phyloP scores from a whole-genome alignment of 2,329 filamentous ascomycete species.

The Phoma herbarum region DNA sequence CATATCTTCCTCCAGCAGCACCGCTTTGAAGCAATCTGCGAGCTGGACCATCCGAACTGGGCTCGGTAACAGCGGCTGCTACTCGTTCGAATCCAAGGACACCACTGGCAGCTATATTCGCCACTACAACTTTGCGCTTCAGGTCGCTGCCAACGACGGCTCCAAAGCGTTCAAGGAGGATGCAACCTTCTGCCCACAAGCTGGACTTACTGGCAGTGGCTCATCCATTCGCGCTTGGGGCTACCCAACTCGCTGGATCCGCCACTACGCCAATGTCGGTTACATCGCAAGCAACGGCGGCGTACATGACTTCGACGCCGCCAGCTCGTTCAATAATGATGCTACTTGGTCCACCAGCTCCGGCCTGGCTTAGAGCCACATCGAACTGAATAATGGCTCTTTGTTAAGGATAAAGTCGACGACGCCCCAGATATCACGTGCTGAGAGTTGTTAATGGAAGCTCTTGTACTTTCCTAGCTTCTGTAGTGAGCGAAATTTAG shows the following conservation, averaged over 20 bases:
- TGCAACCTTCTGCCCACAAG: constrained; percentile 68
- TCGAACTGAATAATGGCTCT: too few relatives aligned
- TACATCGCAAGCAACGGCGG: constrained; percentile 65
- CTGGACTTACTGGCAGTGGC: constrained; percentile 61
- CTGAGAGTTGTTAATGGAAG: not conserved
- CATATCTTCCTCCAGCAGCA: constrained; percentile 61
- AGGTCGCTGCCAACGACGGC: constrained; percentile 61
- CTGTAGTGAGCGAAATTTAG: not conserved
- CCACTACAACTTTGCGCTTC: constrained; percentile 63
- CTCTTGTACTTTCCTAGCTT: not conserved
- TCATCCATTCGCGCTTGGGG: constrained; percentile 66
- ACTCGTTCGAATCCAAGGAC: constrained; percentile 69
- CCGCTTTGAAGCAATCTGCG: constrained; percentile 61
- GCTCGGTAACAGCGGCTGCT: constrained; percentile 65
- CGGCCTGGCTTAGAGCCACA: constrained; percentile 5
- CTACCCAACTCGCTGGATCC: constrained; percentile 67
- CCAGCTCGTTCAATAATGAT: constrained; percentile 62
- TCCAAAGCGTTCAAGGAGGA: constrained; percentile 67
- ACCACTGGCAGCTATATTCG: constrained; percentile 67
- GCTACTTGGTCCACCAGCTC: constrained; percentile 54
- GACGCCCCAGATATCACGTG: too few relatives aligned
- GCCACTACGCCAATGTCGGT: constrained; percentile 60
- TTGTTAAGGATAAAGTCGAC: too few relatives aligned
- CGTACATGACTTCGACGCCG: constrained; percentile 62
- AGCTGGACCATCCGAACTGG: constrained; percentile 68